Conservation (phyloP, 179 eudicot genomes). For the Patellifolia procumbens region DNA sequence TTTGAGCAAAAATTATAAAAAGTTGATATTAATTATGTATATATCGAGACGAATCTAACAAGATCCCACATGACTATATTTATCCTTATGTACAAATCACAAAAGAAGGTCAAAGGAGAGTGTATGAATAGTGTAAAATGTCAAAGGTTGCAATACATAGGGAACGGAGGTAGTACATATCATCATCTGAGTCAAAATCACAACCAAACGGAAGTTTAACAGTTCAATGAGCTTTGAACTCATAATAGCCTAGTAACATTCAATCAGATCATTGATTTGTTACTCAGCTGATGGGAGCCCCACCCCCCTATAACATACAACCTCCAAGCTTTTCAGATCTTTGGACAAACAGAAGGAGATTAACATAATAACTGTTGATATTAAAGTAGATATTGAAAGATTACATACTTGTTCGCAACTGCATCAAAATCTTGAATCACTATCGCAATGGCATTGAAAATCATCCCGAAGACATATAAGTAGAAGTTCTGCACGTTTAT, state of each 20-base stretch:
- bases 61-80: too few relatives aligned
- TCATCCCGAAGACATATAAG: conserved; percentile 96
- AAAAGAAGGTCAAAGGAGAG: too few relatives aligned
- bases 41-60: too few relatives aligned
- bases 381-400: conserved; percentile 10
- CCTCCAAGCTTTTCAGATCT: not conserved
- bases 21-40: too few relatives aligned
- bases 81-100: too few relatives aligned
- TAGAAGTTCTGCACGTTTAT: conserved; percentile 99
- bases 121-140: too few relatives aligned
- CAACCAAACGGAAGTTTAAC: not conserved
- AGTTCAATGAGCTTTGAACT: not conserved
- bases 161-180: too few relatives aligned
- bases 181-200: not conserved
- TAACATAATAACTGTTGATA: not conserved
- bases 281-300: not conserved
- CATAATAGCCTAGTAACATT: not conserved
- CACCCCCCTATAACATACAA: not conserved
- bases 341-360: not conserved
- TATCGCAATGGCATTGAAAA: conserved; percentile 89
- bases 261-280: not conserved
- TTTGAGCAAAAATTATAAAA: too few relatives aligned
- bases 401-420: conserved; percentile 74
- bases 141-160: too few relatives aligned
- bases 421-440: conserved; percentile 91